Evolutionary conservation across 805 yeast genomes (phyloP).

Genomic region (Priceomyces castillae): DNA sequence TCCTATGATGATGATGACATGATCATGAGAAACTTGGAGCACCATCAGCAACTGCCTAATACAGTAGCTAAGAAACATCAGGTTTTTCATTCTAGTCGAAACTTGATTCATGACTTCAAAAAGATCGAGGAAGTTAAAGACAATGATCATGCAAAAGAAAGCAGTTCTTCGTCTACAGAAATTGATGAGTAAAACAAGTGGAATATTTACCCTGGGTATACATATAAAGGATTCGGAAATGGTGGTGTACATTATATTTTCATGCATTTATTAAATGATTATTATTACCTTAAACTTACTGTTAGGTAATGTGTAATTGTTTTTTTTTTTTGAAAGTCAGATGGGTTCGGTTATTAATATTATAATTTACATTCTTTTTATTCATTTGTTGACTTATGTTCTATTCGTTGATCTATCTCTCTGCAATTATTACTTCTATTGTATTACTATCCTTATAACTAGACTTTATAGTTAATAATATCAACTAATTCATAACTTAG

Average conservation of each 20-base stretch:
- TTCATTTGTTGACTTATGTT: neutral
- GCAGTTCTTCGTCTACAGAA: slow-evolving; percentile 10
- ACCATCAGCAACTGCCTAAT: slow-evolving; percentile 18
- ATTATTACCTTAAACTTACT: neutral
- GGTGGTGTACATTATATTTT: neutral
- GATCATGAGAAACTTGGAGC: slow-evolving; percentile 40
- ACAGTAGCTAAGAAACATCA: slow-evolving; percentile 9
- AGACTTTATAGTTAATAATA: slow-evolving; percentile 2
- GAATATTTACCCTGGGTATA: neutral
- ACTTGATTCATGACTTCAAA: slow-evolving; percentile 19
- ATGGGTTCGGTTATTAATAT: neutral
- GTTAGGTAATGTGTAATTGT: neutral
- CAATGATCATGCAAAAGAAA: slow-evolving; percentile 2
- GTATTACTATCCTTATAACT: slow-evolving; percentile 3
- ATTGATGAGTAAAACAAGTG: slow-evolving; percentile 4
- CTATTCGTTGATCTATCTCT: neutral
- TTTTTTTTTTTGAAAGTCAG: neutral
- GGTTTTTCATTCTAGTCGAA: slow-evolving; percentile 15
- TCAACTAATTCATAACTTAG: slow-evolving; percentile 19
- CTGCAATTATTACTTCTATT: neutral
- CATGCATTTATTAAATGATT: slow-evolving; percentile 1
- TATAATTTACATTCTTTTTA: neutral
- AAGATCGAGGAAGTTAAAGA: slow-evolving; percentile 12
- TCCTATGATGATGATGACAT: slow-evolving; percentile 47
- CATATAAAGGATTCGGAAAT: neutral